Evolutionary conservation across 208 protist species (phyloP).

Genomic region (Wallacemonas collosoma): DNA sequence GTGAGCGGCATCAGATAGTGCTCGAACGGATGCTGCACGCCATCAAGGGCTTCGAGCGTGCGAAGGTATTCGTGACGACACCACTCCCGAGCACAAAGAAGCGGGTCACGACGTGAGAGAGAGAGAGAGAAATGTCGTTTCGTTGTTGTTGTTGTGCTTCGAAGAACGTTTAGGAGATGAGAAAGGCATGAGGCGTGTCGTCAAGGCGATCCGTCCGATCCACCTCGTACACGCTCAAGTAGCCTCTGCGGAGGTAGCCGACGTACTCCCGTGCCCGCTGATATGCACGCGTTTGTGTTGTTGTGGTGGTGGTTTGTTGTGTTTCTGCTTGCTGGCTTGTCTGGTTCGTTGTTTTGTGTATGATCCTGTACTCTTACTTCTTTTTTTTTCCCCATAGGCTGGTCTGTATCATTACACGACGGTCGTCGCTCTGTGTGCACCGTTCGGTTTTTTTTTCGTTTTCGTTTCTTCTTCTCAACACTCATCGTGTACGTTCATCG

Average conservation of each 20-base stretch:
- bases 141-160: too few species aligned
- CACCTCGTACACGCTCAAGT: too few species aligned
- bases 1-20: neutral
- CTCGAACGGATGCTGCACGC: constrained; percentile 13
- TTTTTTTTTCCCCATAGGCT: neutral
- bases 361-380: neutral
- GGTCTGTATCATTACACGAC: neutral
- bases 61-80: constrained; percentile 16
- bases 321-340: neutral
- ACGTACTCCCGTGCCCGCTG: too few species aligned
- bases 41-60: constrained; percentile 11
- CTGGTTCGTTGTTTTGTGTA: neutral
- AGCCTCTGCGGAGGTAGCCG: too few species aligned
- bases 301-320: neutral
- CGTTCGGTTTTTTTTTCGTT: neutral
- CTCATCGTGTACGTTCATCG: too few species aligned
- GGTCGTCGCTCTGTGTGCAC: too few species aligned
- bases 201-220: too few species aligned
- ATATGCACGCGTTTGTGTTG: too few species aligned
- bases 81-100: constrained; percentile 17
- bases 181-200: too few species aligned
- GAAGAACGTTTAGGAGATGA: too few species aligned
- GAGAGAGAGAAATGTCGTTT: too few species aligned
- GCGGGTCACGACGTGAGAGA: neutral
- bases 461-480: neutral